Percentiles rank a stretch among this genome's conserved stretches.
Conservation (phyloP, 176 grass and related monocot species). For the Eleusine coracana region DNA sequence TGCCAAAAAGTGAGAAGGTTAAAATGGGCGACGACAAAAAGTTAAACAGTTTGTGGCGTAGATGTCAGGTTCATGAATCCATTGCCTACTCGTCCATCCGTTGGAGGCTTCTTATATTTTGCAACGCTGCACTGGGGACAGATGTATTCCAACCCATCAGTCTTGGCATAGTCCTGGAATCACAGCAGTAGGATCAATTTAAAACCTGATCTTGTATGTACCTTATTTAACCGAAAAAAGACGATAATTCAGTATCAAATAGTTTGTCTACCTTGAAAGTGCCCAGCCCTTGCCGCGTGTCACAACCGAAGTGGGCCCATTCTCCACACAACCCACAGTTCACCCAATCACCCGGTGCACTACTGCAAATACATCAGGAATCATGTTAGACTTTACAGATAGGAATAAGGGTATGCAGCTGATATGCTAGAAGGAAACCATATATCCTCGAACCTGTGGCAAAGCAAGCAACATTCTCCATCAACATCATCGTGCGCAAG, state of each 20-base stretch:
- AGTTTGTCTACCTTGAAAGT: slow-evolving; percentile 60
- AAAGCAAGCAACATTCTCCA: slow-evolving; percentile 72
- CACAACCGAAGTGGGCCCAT: slow-evolving; percentile 82
- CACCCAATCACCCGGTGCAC: slow-evolving; percentile 70
- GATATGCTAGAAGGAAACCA: slow-evolving; percentile 14
- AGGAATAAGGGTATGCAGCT: not conserved
- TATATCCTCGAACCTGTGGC: slow-evolving; percentile 52
- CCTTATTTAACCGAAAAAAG: not conserved
- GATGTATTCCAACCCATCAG: slow-evolving; percentile 72
- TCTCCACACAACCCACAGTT: slow-evolving; percentile 79
- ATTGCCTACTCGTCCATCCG: slow-evolving; percentile 30
- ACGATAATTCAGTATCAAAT: not conserved
- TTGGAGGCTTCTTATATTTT: slow-evolving; percentile 41
- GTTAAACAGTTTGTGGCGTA: slow-evolving; percentile 39
- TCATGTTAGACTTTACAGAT: slow-evolving; percentile 7
- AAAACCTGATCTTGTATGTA: not conserved
- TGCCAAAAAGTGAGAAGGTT: slow-evolving; percentile 12
- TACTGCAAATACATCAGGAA: slow-evolving; percentile 51
- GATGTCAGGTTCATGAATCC: slow-evolving; percentile 21
- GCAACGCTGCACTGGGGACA: slow-evolving; percentile 61
- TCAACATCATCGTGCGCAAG: slow-evolving; percentile 71
- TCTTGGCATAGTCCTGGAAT: slow-evolving; percentile 75
- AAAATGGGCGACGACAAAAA: slow-evolving; percentile 15
- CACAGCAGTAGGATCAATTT: slow-evolving; percentile 37
- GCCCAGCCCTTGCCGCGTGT: slow-evolving; percentile 70